Evolutionary conservation across 768 basidiomycete species (phyloP), one percentile per base, ranked within the genome.

Genomic region (Agrocybe praecox): DNA sequence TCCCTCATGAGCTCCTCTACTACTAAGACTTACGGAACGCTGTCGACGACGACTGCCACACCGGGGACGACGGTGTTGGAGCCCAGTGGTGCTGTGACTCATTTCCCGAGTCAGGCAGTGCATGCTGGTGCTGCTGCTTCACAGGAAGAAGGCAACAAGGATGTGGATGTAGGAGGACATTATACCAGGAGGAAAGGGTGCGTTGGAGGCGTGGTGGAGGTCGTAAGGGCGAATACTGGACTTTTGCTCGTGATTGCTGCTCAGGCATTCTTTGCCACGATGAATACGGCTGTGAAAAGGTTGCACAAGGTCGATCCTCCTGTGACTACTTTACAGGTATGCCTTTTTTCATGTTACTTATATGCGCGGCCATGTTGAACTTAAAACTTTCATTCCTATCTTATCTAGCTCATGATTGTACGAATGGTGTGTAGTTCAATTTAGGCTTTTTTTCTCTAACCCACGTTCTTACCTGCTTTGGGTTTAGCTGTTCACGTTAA

Each of bases 231-330:
- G 32, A 89, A 90, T 68, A 67, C 72, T 8, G 89, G 89, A 10
- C 69, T 90, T 48, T 67, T 86, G 36, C 74, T 88, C 15, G 77
- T 90, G 18, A 77, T 77, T 7, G 69, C 70, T 4, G 66, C 85
- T 3, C 84, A 88, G 65, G 70, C 83, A 12, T 85, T 85, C 69
- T 80, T 86, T 46, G 75, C 85, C 2, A 67, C 78, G 36, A 85
- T 87, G 77, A 83, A 83, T 49, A 71, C 84, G 2, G 70, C 78
- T 5, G 87, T 89, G 34, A 89, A 89, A 69, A 75, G 74, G 57
- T 70, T 90, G 52, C 80, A 84, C 57, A 72, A 66, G 24, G 69
- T 86, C 7, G 81, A 86, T 55, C 72, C 79, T 8, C 86, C 85
- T 1, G 80, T 86, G 12, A 79, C 82, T 3, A 74, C 81, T 2